Evolutionary conservation across 2,329 filamentous ascomycete species (phyloP), one percentile per base, ranked within the genome.

Genomic region (Penicillium nordicum): DNA sequence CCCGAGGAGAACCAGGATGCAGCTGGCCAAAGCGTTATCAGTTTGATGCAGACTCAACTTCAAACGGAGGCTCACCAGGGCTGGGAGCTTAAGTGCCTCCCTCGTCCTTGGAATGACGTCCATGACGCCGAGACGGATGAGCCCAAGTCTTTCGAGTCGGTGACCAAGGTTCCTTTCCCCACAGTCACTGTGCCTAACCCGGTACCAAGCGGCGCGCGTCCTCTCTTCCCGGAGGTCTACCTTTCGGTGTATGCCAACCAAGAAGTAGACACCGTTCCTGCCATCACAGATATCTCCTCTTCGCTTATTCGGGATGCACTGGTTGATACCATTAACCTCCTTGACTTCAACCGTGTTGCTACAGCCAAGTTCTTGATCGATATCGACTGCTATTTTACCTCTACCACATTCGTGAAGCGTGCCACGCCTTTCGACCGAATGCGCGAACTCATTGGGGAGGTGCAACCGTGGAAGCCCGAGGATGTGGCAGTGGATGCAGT

Each of bases 401-500:
- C 90, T 10, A 85, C 87, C 53, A 97, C 90, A 1, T 99, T 99
- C 73, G 87, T 96, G 55, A 96, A 96, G 77, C 88, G 94, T 56
- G 92, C 91, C 1, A 97, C 91, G 1, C 87, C 92, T 0, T 97
- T 96, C 68, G 94, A 99, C 72, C 88, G 92, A 68, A 83, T 99
- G 47, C 84, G 88, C 34, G 84, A 87, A 43, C 68, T 83, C 21
- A 71, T 79, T 1, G 87, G 87, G 44, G 77, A 84, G 52, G 82
- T 83, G 61, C 85, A 88, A 14, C 92, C 90, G 0, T 99, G 94
- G 93, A 99, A 99, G 75, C 92, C 94, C 0, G 94, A 99, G 76
- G 94, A 99, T 75, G 89, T 97, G 57, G 90, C 89, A 3, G 91
- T 99, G n/a, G 94, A 99, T 73, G 92, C 93, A 5, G 91, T 97